Evolutionary conservation across 2,329 filamentous ascomycete species (phyloP).

Genomic region (Aspergillus neoniger): DNA sequence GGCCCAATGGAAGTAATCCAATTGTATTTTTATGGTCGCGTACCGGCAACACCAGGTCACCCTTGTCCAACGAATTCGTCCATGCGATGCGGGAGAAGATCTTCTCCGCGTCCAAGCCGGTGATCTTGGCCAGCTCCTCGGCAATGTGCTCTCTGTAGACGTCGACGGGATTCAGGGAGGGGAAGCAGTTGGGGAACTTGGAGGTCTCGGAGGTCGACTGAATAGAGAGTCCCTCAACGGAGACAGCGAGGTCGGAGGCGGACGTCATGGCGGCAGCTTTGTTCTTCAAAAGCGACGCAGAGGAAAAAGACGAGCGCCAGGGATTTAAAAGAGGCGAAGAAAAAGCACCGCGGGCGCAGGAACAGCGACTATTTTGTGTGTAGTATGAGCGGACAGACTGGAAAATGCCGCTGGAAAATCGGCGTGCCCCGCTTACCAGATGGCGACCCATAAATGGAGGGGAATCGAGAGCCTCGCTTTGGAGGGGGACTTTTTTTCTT

Average conservation of each 20-base stretch:
- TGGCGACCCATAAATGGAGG: slow-evolving; percentile 41
- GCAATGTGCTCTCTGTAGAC: slow-evolving; percentile 50
- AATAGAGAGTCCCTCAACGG: slow-evolving; percentile 43
- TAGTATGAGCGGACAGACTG: slow-evolving; percentile 20
- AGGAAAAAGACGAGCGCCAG: slow-evolving; percentile 12
- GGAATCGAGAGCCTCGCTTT: slow-evolving; percentile 13
- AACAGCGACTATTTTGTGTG: slow-evolving; percentile 18
- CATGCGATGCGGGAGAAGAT: slow-evolving; percentile 46
- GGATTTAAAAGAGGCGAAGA: slow-evolving; percentile 11
- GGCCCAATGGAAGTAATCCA: not conserved
- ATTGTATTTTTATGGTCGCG: slow-evolving; percentile 12
- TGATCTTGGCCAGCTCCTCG: slow-evolving; percentile 40
- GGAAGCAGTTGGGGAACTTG: slow-evolving; percentile 45
- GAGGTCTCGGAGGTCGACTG: slow-evolving; percentile 43
- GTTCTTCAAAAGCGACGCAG: slow-evolving; percentile 15
- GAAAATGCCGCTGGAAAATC: slow-evolving; percentile 36
- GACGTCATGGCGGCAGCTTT: slow-evolving; percentile 37
- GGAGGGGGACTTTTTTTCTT: slow-evolving; percentile 30
- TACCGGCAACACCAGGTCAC: slow-evolving; percentile 49
- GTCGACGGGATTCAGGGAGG: slow-evolving; percentile 50
- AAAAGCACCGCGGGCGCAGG: slow-evolving; percentile 21
- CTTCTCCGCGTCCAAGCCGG: slow-evolving; percentile 43
- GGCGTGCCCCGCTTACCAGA: slow-evolving; percentile 43
- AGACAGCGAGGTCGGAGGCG: slow-evolving; percentile 34
- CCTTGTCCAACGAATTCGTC: slow-evolving; percentile 51